phyloP scores from a whole-genome alignment of 2,329 filamentous ascomycete genomes.

The Penicillium sp. region DNA sequence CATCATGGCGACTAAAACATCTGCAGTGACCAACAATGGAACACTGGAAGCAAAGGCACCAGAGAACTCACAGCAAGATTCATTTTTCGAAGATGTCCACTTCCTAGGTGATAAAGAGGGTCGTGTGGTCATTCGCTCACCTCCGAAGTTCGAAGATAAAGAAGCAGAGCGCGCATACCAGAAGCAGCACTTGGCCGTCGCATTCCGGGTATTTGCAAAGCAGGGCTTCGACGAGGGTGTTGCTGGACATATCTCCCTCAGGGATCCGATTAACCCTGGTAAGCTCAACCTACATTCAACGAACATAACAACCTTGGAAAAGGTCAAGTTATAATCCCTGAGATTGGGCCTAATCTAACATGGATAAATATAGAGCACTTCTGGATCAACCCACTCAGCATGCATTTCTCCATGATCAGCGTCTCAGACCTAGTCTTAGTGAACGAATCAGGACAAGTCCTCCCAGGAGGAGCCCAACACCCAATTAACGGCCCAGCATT shows the following conservation, averaged over 20 bases:
- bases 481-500: constrained; percentile 49
- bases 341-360: neutral
- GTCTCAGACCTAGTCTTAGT: constrained; percentile 49
- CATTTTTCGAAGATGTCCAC: neutral
- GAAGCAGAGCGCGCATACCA: constrained; percentile 56
- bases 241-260: constrained; percentile 67
- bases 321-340: no score
- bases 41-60: neutral
- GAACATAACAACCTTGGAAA: no score
- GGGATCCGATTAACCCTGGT: constrained; percentile 53
- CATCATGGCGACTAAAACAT: neutral
- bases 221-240: constrained; percentile 69
- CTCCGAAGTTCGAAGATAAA: neutral
- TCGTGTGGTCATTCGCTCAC: neutral
- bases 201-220: constrained; percentile 67
- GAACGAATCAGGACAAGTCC: constrained; percentile 44
- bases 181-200: constrained; percentile 63
- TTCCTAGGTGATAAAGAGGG: neutral
- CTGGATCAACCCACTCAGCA: constrained; percentile 64
- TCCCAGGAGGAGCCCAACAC: constrained; percentile 38
- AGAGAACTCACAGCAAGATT: neutral
- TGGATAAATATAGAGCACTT: neutral
- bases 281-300: neutral
- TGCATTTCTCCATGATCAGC: constrained; percentile 60
- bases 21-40: neutral